These are phyloP conservation scores for Dalbergia oliveri DNA, from an alignment of 306 rosid species.

Conservation along the genomic window DNA sequence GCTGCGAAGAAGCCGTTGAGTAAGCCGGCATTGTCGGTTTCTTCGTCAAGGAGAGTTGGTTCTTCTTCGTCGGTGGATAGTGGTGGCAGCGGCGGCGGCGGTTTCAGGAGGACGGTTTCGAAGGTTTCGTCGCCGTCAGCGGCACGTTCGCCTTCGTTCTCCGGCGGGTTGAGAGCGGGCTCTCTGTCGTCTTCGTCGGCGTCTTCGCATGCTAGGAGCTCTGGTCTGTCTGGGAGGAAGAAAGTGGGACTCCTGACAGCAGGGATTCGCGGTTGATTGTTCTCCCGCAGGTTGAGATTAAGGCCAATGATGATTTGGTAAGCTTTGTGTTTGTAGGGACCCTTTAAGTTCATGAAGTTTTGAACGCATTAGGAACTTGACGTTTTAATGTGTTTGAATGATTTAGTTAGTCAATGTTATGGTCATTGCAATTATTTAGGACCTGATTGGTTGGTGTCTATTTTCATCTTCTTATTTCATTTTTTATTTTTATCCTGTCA, in stretches of 20 bases:
- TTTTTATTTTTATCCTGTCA: no score
- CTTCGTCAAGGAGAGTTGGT: conserved; percentile 56
- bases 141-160: conserved; percentile 59
- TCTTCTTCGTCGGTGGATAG: conserved; percentile 65
- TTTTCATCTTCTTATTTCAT: no score
- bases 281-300: conserved; percentile 93
- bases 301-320: conserved; percentile 94
- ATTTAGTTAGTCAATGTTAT: not conserved
- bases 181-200: conserved; percentile 71
- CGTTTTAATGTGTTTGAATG: no score
- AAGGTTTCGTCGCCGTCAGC: conserved; percentile 67
- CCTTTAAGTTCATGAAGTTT: not conserved
- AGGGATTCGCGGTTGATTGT: conserved; percentile 74
- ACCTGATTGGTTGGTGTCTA: no score
- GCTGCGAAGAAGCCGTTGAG: conserved; percentile 57
- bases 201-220: conserved; percentile 57
- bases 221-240: conserved; percentile 74
- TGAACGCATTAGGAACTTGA: not conserved
- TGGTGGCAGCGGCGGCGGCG: conserved; percentile 63
- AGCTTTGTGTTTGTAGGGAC: conserved; percentile 40
- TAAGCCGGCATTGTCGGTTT: conserved; percentile 61
- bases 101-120: conserved; percentile 67
- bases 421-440: not conserved
- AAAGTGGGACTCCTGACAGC: conserved; percentile 70
- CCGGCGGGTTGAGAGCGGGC: conserved; percentile 67